Evolutionary conservation across 139 green algal genomes (phyloP).

Genomic region (Coelastrella sp.): DNA sequence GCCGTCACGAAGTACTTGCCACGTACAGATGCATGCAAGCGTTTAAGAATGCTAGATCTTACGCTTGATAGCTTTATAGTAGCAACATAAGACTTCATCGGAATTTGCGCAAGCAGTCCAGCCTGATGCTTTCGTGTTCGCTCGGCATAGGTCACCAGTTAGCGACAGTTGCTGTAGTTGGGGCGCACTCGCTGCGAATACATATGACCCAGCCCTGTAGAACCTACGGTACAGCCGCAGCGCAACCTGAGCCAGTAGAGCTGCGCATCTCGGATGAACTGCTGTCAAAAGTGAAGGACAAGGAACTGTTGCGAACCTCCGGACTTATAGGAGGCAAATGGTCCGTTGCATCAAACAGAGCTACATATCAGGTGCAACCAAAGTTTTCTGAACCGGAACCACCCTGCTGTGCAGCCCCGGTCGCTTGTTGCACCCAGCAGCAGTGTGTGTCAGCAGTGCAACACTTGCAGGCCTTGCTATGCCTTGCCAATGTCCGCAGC

Average conservation of each 20-base stretch:
- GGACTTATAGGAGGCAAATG: constrained; percentile 76
- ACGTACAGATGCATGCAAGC: background rate
- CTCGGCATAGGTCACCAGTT: background rate
- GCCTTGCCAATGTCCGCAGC: too few relatives aligned
- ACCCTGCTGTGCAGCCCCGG: too few relatives aligned
- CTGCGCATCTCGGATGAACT: constrained; percentile 47
- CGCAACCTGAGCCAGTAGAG: constrained; percentile 29
- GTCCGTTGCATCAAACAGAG: constrained; percentile 49
- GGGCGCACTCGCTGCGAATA: background rate
- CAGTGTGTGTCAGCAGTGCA: too few relatives aligned
- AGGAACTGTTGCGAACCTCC: constrained; percentile 58
- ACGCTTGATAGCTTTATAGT: background rate
- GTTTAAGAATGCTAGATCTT: background rate
- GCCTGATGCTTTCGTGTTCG: background rate
- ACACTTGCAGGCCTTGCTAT: too few relatives aligned
- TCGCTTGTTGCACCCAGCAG: too few relatives aligned
- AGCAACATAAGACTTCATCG: too few relatives aligned
- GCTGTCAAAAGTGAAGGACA: constrained; percentile 62
- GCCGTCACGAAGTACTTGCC: background rate
- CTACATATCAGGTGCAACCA: constrained; percentile 60
- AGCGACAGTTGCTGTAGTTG: background rate
- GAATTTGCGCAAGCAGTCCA: too few relatives aligned
- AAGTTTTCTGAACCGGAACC: too few relatives aligned
- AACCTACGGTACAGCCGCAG: background rate
- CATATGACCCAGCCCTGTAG: background rate